Conservation (phyloP, 2,329 filamentous ascomycete genomes). For the Trichoderma semiorbis region DNA sequence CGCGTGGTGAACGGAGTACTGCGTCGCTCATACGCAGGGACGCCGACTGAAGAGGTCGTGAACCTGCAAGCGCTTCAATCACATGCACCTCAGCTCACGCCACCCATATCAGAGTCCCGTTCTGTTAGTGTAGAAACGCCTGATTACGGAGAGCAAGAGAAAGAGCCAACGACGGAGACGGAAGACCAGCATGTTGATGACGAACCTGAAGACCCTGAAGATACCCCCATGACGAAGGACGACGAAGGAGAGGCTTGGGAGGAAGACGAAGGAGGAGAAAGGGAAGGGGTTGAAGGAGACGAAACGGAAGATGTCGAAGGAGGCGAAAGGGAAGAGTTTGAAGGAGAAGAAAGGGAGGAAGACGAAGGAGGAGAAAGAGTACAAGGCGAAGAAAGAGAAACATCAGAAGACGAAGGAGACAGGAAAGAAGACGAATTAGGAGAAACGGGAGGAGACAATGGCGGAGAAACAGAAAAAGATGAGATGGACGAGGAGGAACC, state of each 20-base stretch:
- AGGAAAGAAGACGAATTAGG: too few species aligned
- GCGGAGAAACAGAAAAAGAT: not conserved
- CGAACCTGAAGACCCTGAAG: not conserved
- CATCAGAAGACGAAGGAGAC: not conserved
- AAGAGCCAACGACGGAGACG: not conserved
- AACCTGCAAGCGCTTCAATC: not conserved
- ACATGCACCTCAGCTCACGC: not conserved
- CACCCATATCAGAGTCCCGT: not conserved
- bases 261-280: not conserved
- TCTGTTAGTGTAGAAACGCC: not conserved
- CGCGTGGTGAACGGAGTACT: not conserved
- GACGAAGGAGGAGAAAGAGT: not conserved
- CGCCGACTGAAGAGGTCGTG: not conserved
- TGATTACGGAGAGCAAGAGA: not conserved
- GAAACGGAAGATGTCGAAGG: not conserved
- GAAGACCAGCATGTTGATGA: not conserved
- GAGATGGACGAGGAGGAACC: not conserved
- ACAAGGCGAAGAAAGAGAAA: not conserved
- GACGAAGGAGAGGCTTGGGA: not conserved
- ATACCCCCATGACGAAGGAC: not conserved
- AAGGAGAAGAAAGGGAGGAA: not conserved
- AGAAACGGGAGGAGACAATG: not conserved
- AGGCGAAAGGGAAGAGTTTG: not conserved
- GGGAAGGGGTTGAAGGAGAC: not conserved
- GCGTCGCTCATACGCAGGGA: not conserved